Evolutionary conservation across 2,329 filamentous ascomycete species (phyloP), one percentile per base, ranked within the genome.

Genomic region (Arthrobotrys sinensis): DNA sequence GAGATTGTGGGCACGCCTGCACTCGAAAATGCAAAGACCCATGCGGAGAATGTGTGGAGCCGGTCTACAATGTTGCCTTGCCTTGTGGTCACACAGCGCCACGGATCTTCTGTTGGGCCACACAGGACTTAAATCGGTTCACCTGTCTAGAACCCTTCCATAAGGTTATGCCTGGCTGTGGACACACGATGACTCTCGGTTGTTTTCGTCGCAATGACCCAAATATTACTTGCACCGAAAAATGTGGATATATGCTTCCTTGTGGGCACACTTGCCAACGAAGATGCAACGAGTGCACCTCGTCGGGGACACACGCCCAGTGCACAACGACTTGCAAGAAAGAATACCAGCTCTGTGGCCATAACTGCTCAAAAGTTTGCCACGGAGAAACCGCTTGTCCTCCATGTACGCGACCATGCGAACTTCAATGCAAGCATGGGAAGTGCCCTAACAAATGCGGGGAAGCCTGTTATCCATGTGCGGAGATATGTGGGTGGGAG

Each of bases 391-490:
- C 82, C 16, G 79, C 82, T 0, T 91, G 89, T 76, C 82, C 82
- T 0, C 85, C 86, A 0, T 91, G 89, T 80, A 12, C 76, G 0
- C 78, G 81, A 8, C 83, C 83, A 0, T 92, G 90, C 80, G 87
- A 90, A 43, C 86, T 88, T 12, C 83, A 83, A 3, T 92, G 90
- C 82, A 84, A 82, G 21, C 90, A 90, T 82, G 89, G 87, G 0
- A 84, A 81, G 64, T 92, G 91, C 81, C 82, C 81, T 14, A 86
- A 86, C 70, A 82, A 82, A 6, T 93, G 91, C 80, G 82, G 85
- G 21, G 87, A 92, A 80, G 87, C 89, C 1, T 92, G 91, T 80
- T 82, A 85, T 1, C 90, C 90, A 0, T 92, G 91, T 80, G 87
- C 87, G 0, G 87, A 89, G 79, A 79, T 81, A 0, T 92, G 90